A percentile compares a stretch with the other conserved stretches of the same genome.
phyloP scores from a whole-genome alignment of 2,329 filamentous ascomycete genomes.

The Lachnellula occidentalis region DNA sequence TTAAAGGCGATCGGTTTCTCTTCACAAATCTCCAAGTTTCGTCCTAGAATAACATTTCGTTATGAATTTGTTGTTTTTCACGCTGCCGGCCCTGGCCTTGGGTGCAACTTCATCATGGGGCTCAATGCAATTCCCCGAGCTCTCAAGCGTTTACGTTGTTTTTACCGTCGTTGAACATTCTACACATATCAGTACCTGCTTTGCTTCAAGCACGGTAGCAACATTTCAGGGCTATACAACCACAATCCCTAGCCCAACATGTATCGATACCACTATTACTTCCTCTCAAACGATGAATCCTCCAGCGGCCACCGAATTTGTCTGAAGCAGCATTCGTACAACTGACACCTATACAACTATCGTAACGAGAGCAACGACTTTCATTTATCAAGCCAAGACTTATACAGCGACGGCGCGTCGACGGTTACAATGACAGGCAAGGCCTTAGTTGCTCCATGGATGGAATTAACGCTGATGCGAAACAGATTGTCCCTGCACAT shows the following conservation, averaged over 20 bases:
- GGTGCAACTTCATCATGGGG: neutral
- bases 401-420: neutral
- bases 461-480: neutral
- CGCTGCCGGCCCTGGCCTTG: neutral
- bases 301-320: neutral
- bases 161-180: neutral
- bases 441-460: neutral
- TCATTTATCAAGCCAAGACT: neutral
- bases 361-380: neutral
- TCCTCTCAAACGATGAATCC: neutral
- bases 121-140: neutral
- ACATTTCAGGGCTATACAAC: neutral
- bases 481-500: neutral
- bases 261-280: neutral
- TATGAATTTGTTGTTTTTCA: neutral
- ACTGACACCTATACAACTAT: neutral
- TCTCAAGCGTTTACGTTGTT: neutral
- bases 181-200: neutral
- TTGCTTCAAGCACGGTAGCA: neutral
- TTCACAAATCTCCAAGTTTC: neutral
- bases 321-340: neutral
- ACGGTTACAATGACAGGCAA: neutral
- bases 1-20: neutral
- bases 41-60: neutral
- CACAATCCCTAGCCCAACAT: neutral